Percentiles rank a stretch among this genome's conserved stretches.
Conservation (phyloP, 2,329 filamentous ascomycete genomes). For the Curvularia eragrostidis region DNA sequence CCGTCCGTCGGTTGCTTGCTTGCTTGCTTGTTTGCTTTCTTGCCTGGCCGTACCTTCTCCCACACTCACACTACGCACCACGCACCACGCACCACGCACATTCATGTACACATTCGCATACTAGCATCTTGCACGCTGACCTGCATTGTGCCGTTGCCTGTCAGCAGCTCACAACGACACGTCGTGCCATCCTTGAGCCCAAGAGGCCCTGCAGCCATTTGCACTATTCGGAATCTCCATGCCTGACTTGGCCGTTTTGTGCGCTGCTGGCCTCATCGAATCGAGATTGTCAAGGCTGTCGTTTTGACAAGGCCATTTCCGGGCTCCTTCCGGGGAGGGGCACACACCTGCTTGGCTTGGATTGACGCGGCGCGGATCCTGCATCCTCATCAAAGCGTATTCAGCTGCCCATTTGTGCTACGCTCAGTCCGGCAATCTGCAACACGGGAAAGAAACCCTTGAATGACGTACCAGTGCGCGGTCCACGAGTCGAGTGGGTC, state of each 20-base stretch:
- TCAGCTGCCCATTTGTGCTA: slow-evolving; percentile 34
- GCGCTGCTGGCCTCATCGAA: slow-evolving; percentile 28
- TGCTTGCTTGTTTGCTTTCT: slow-evolving; percentile 13
- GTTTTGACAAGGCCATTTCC: slow-evolving; percentile 31
- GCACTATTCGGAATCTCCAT: slow-evolving; percentile 21
- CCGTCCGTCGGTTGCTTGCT: slow-evolving; percentile 1
- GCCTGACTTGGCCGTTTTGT: slow-evolving; percentile 21
- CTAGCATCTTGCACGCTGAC: slow-evolving; percentile 21
- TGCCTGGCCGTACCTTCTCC: neutral
- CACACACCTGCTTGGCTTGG: slow-evolving; percentile 12
- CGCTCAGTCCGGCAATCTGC: slow-evolving; percentile 44
- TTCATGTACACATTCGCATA: neutral
- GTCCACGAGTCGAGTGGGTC: slow-evolving; percentile 49
- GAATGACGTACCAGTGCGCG: slow-evolving; percentile 45
- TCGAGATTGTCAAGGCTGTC: slow-evolving; percentile 33
- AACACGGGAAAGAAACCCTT: slow-evolving; percentile 40
- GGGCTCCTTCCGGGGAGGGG: neutral
- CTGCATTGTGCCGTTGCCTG: slow-evolving; percentile 20
- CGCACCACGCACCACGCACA: neutral
- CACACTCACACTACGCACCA: slow-evolving; percentile 9
- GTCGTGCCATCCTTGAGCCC: slow-evolving; percentile 15
- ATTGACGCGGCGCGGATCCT: slow-evolving; percentile 14
- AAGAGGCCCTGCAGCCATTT: slow-evolving; percentile 17
- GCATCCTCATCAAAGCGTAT: slow-evolving; percentile 9
- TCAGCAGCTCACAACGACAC: slow-evolving; percentile 16